Percentiles rank a stretch among this genome's conserved stretches.
Evolutionary conservation across 192 early-diverging fungal species (phyloP).

Genomic region (Dispira parvispora): DNA sequence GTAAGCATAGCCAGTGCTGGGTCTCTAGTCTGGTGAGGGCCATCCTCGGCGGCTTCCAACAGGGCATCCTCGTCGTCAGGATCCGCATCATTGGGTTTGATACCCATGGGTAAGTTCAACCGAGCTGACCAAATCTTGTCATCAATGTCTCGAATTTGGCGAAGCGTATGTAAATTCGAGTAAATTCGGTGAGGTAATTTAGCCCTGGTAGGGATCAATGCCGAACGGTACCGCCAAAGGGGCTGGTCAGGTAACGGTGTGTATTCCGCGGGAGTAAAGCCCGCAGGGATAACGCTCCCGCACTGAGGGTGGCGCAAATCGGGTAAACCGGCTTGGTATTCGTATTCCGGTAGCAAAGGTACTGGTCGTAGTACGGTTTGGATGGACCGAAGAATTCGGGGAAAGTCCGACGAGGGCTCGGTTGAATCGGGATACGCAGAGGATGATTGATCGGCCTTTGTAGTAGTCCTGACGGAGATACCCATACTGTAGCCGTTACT

Average conservation of each 20-base stretch:
- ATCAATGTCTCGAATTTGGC: slow-evolving; percentile 37
- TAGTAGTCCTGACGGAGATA: too few relatives aligned
- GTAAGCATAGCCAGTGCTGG: not conserved
- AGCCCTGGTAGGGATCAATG: slow-evolving; percentile 2
- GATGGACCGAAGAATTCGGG: too few relatives aligned
- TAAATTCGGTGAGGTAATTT: slow-evolving; percentile 13
- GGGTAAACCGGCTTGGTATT: slow-evolving; percentile 22
- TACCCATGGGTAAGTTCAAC: slow-evolving; percentile 26
- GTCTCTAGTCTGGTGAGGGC: not conserved
- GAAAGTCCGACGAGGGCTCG: too few relatives aligned
- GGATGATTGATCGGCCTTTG: too few relatives aligned
- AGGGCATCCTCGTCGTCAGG: slow-evolving; percentile 1
- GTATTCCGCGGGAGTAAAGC: not conserved
- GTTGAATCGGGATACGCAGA: too few relatives aligned
- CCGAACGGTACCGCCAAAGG: slow-evolving; percentile 20
- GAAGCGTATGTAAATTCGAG: slow-evolving; percentile 30
- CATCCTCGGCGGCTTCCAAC: not conserved
- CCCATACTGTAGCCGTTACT: too few relatives aligned
- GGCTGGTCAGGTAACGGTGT: not conserved
- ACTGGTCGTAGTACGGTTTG: not conserved
- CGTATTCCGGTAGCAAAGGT: slow-evolving; percentile 33
- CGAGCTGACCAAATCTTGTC: slow-evolving; percentile 37
- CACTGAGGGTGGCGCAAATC: slow-evolving; percentile 14
- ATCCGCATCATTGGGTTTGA: slow-evolving; percentile 2
- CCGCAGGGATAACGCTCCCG: not conserved